Evolutionary conservation across 805 yeast genomes (phyloP).

Genomic region (Metschnikowia similis): DNA sequence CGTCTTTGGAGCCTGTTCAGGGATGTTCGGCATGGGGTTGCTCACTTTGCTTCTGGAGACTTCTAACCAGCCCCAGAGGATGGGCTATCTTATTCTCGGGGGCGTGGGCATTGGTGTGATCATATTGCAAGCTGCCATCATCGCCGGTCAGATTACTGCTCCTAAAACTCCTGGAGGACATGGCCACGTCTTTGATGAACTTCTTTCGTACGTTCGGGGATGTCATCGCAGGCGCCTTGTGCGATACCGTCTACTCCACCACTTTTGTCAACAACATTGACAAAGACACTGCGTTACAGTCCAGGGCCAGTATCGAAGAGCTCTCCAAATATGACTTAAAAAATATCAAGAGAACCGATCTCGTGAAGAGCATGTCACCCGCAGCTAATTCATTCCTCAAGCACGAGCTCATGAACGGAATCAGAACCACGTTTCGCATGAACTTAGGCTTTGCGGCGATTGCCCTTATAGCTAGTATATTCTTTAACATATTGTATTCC

Average conservation of each 20-base stretch:
- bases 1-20: slow-evolving; percentile 30
- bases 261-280: slow-evolving; percentile 16
- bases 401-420: slow-evolving; percentile 30
- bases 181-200: slow-evolving; percentile 44
- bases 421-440: slow-evolving; percentile 39
- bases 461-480: slow-evolving; percentile 28
- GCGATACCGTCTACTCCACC: slow-evolving; percentile 37
- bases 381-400: slow-evolving; percentile 23
- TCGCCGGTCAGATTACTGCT: slow-evolving; percentile 45
- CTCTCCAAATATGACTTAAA: slow-evolving; percentile 15
- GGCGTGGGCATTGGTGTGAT: slow-evolving; percentile 48
- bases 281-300: slow-evolving; percentile 8
- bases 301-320: slow-evolving; percentile 18
- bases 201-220: slow-evolving; percentile 46
- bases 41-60: slow-evolving; percentile 37
- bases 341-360: slow-evolving; percentile 15
- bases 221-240: slow-evolving; percentile 40
- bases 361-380: slow-evolving; percentile 15
- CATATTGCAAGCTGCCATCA: slow-evolving; percentile 43
- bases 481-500: no score
- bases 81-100: slow-evolving; percentile 43
- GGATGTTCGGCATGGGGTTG: slow-evolving; percentile 44
- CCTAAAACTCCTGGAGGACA: slow-evolving; percentile 49
- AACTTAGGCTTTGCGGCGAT: slow-evolving; percentile 33
- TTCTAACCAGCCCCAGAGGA: slow-evolving; percentile 31